A percentile compares a stretch with the other conserved stretches of the same genome.
Conservation (phyloP, 225 moss, liverwort and hornwort species). For the Marchantia paleacea region DNA sequence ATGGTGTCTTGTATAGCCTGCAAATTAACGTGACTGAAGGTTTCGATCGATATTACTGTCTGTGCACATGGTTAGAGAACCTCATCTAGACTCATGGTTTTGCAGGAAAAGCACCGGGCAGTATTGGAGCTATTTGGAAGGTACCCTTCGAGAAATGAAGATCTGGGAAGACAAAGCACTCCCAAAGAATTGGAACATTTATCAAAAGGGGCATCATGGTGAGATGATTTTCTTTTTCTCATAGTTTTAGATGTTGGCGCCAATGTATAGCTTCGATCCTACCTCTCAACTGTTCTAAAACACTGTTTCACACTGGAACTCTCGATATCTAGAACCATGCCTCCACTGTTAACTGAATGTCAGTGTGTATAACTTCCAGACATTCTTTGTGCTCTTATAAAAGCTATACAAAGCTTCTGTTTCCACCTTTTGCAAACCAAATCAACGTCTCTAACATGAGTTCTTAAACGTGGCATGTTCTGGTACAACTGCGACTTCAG, state of each 20-base stretch:
- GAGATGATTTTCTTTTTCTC: neutral
- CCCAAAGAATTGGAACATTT: conserved; percentile 54
- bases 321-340: neutral
- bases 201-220: conserved; percentile 8
- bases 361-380: neutral
- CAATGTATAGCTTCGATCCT: neutral
- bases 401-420: neutral
- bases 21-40: neutral
- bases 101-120: conserved; percentile 53
- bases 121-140: conserved; percentile 61
- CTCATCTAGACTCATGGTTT: neutral
- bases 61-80: neutral
- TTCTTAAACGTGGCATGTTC: neutral
- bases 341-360: neutral
- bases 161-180: conserved; percentile 53
- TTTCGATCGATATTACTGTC: too few species aligned
- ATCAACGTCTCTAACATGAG: neutral
- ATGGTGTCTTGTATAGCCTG: neutral
- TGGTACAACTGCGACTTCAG: neutral
- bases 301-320: neutral
- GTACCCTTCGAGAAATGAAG: conserved; percentile 67
- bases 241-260: neutral
- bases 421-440: neutral
- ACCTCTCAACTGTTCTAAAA: neutral
- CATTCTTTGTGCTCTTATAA: neutral